A percentile compares a stretch with the other conserved stretches of the same genome.
phyloP scores from a whole-genome alignment of 169 alveolate genomes.

The Eimeria tenella region DNA sequence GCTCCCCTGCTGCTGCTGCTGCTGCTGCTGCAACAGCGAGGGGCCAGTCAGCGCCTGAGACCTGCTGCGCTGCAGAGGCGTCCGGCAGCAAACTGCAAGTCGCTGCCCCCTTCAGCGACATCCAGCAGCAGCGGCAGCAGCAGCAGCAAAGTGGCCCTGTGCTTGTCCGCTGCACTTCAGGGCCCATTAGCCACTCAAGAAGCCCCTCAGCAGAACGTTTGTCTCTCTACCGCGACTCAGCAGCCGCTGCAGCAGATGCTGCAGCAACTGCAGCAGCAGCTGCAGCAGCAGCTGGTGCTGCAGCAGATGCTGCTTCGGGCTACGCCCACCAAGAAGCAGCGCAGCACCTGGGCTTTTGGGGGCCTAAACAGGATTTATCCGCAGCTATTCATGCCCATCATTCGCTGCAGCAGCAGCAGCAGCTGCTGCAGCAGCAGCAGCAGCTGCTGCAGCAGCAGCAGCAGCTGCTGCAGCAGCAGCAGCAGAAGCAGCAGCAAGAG shows the following conservation, averaged over 20 bases:
- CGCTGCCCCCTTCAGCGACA: not conserved
- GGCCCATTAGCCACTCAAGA: not conserved
- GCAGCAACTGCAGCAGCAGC: constrained; percentile 2
- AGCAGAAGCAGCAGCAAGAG: not conserved
- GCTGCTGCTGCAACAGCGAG: not conserved
- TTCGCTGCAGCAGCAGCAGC: not conserved
- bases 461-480: constrained; percentile 20
- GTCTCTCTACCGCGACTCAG: not conserved
- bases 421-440: not conserved
- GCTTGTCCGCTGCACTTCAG: too few relatives aligned
- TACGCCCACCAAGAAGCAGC: not conserved
- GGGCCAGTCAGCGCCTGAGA: constrained; percentile 10
- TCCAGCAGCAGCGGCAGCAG: constrained; percentile 40
- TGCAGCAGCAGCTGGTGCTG: constrained; percentile 37
- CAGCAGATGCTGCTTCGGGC: not conserved
- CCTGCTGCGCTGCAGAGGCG: not conserved
- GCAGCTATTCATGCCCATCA: not conserved
- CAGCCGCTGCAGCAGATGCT: not conserved
- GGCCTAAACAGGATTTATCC: not conserved
- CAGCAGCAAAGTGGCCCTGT: not conserved
- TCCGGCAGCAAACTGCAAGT: not conserved
- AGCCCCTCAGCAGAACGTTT: not conserved
- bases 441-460: constrained; percentile 1
- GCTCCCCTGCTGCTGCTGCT: not conserved
- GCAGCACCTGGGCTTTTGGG: not conserved